Evolutionary conservation across 1,139 yeast genomes (phyloP).

Genomic region (Sugiyamaella grinbergsii): DNA sequence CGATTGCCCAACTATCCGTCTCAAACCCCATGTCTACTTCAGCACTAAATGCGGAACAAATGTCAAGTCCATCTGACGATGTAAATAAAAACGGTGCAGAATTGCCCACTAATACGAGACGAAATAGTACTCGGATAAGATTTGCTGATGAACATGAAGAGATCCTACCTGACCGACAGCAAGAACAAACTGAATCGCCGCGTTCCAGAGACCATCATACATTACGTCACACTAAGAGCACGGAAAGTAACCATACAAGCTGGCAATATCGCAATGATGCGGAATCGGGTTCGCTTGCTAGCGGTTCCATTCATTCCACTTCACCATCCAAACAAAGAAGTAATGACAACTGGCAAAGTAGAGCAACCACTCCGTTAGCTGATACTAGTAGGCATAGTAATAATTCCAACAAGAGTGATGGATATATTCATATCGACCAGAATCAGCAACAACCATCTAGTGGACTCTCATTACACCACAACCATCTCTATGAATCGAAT

Average conservation of each 20-base stretch:
- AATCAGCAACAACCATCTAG: too few relatives aligned
- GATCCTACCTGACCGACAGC: constrained; percentile 21
- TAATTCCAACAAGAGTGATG: not conserved
- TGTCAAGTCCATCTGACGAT: constrained; percentile 5
- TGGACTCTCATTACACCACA: too few relatives aligned
- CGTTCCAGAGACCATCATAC: not conserved
- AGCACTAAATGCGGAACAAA: not conserved
- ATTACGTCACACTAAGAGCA: constrained; percentile 11
- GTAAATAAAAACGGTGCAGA: not conserved
- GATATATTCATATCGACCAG: not conserved
- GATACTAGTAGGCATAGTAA: constrained; percentile 8
- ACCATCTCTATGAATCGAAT: constrained; percentile 4
- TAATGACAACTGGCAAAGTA: constrained; percentile 4
- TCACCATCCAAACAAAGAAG: constrained; percentile 8
- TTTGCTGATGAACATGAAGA: constrained; percentile 29
- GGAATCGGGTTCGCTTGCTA: constrained; percentile 3
- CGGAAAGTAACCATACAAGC: constrained; percentile 6
- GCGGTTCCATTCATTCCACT: constrained; percentile 5
- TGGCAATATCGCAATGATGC: constrained; percentile 11
- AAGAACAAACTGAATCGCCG: constrained; percentile 9
- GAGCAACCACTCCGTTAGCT: constrained; percentile 11
- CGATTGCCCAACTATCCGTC: constrained; percentile 11
- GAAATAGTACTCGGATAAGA: constrained; percentile 22
- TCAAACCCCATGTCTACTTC: constrained; percentile 1
- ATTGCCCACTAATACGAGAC: constrained; percentile 17